Evolutionary conservation across 2,329 filamentous ascomycete genomes (phyloP), one percentile per base, ranked within the genome.

Genomic region (Pestalotiopsis sp.): DNA sequence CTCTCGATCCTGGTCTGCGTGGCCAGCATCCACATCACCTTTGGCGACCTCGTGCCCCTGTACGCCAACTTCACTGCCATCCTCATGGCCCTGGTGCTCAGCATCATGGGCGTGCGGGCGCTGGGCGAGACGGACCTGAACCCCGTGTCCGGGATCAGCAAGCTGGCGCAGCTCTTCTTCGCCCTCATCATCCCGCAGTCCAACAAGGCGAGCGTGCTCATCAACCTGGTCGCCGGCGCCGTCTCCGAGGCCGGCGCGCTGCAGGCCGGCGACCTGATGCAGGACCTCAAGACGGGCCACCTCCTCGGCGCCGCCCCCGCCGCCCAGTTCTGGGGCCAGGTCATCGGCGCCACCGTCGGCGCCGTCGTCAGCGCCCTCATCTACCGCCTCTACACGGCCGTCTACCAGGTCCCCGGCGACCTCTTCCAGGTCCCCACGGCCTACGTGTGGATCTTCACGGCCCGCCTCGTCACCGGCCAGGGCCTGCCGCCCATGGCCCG

Each of bases 361-460:
- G 95, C 96, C 0, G 86, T 98, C 12, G 87, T 97, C 5, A 95
- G 92, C 69, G 94, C 95, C 0, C 87, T 92, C 3, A 92, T 98
- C 2, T 99, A 99, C 79, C 91, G 91, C 69, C 84, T 98, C 14
- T 99, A 99, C 77, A 95, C 94, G 2, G 76, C 81, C 41, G 95
- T 98, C 1, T 99, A 99, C 76, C 85, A 90, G 52, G 92, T 99
- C 5, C 96, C 96, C 0, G 93, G 95, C 0, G 91, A 93, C 11
- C 84, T 98, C 66, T 98, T 99, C 79, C 92, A 97, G 77, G 94
- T 97, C 1, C 96, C 96, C 0, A 98, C 96, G 0, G 95, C 91
- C 0, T 98, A 95, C 78, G 95, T 99, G 4, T 99, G 96, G 96
- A 93, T 99, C 66, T 98, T 98, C 79, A 99, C 96, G 0, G 95